These are phyloP conservation scores for Dissophora globulifera DNA, from an alignment of 192 early-diverging fungal species.

Conservation along the genomic window DNA sequence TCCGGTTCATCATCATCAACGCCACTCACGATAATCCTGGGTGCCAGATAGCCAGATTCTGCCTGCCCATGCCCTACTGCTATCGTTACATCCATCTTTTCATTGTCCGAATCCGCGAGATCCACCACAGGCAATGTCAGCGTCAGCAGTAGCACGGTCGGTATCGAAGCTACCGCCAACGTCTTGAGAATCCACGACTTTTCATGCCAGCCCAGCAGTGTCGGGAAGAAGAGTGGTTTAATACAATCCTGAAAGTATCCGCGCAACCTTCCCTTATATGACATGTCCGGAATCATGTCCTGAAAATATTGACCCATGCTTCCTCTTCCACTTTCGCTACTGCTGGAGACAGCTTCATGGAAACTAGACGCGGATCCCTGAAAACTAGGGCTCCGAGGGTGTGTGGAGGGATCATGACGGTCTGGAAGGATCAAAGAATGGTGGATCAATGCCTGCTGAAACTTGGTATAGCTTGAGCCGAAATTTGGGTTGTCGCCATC, in stretches of 20 bases:
- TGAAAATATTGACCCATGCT: neutral
- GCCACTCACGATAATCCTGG: neutral
- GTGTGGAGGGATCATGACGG: constrained; percentile 6
- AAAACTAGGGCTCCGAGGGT: constrained; percentile 15
- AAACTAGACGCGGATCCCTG: neutral
- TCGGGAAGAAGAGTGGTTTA: constrained; percentile 62
- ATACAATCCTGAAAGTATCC: constrained; percentile 31
- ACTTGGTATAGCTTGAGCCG: constrained; percentile 3
- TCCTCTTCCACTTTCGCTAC: too few species aligned
- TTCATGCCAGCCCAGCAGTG: constrained; percentile 59
- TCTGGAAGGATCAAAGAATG: constrained; percentile 28
- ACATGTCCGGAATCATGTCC: neutral
- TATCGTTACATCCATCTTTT: too few species aligned
- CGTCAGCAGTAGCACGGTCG: constrained; percentile 61
- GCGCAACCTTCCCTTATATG: neutral
- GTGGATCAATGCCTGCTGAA: constrained; percentile 20
- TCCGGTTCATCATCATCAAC: neutral
- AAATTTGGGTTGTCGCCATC: neutral
- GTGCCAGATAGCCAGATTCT: too few species aligned
- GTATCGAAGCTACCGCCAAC: constrained; percentile 60
- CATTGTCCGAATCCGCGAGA: constrained; percentile 35
- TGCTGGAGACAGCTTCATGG: too few species aligned
- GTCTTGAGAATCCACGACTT: constrained; percentile 59
- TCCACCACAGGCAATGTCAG: constrained; percentile 76
- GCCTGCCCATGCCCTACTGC: too few species aligned